A percentile compares a stretch with the other conserved stretches of the same genome.
These are phyloP conservation scores for Pistacia atlantica DNA, from an alignment of 345 rosid species.

Conservation along the genomic window DNA sequence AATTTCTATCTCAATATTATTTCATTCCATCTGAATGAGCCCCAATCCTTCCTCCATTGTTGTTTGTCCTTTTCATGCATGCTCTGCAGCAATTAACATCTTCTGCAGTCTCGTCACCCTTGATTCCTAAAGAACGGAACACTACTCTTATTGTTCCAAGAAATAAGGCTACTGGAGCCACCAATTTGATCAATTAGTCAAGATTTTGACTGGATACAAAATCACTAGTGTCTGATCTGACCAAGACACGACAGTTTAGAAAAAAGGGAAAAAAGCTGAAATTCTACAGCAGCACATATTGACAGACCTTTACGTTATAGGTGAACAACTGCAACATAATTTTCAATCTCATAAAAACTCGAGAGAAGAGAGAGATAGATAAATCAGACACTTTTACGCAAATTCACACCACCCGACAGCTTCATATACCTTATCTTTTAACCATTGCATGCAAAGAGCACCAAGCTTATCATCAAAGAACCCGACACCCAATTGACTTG, in stretches of 20 bases:
- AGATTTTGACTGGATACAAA: too few species aligned
- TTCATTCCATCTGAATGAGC: too few species aligned
- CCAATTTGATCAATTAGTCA: too few species aligned
- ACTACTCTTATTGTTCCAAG: too few species aligned
- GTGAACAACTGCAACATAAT: background rate
- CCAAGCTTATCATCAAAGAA: conserved; percentile 88
- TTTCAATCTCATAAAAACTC: background rate
- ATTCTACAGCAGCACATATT: background rate
- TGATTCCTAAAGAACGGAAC: too few species aligned
- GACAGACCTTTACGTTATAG: background rate
- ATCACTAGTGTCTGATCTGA: too few species aligned
- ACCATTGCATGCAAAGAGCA: conserved; percentile 87
- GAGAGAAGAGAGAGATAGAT: background rate
- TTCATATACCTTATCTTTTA: conserved; percentile 69
- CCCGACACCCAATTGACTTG: conserved; percentile 74
- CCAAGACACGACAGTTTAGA: background rate
- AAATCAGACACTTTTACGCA: background rate
- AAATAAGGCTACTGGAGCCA: too few species aligned
- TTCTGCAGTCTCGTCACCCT: too few species aligned
- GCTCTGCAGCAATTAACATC: too few species aligned
- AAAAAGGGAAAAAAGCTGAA: background rate
- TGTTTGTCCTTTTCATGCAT: too few species aligned
- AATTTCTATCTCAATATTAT: too few species aligned
- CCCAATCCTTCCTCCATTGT: too few species aligned
- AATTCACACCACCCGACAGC: background rate